phyloP scores from a whole-genome alignment of 768 basidiomycete genomes.

The Tricholoma hemisulphureum region DNA sequence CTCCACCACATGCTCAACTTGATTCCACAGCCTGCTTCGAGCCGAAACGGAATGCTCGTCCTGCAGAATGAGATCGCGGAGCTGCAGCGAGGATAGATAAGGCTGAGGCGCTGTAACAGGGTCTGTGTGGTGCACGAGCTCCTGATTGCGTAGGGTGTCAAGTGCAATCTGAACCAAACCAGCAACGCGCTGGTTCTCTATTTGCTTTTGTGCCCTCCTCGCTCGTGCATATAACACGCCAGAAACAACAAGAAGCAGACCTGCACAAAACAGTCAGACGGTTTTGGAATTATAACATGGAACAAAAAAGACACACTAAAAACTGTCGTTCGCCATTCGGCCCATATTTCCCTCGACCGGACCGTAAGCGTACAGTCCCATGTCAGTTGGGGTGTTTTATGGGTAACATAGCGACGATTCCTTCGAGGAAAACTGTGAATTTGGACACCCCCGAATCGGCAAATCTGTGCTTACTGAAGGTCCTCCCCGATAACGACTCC shows the following conservation, averaged over 20 bases:
- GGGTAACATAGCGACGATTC: slow-evolving; percentile 72
- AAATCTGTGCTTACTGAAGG: slow-evolving; percentile 48
- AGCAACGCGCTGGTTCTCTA: slow-evolving; percentile 64
- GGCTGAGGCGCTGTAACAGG: slow-evolving; percentile 72
- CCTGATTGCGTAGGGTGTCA: slow-evolving; percentile 79
- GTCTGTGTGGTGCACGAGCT: slow-evolving; percentile 78
- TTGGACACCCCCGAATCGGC: slow-evolving; percentile 11
- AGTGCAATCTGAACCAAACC: slow-evolving; percentile 78
- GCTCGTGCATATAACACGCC: slow-evolving; percentile 16
- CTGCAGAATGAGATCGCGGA: slow-evolving; percentile 83
- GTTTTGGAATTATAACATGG: neutral
- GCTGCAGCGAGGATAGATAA: slow-evolving; percentile 80
- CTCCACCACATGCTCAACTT: slow-evolving; percentile 83
- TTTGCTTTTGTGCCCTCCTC: slow-evolving; percentile 48
- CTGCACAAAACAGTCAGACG: slow-evolving; percentile 6
- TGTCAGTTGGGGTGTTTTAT: slow-evolving; percentile 64
- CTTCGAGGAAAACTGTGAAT: slow-evolving; percentile 35
- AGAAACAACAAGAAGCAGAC: slow-evolving; percentile 1
- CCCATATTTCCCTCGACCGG: slow-evolving; percentile 64
- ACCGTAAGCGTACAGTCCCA: slow-evolving; percentile 67
- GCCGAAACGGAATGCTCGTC: slow-evolving; percentile 72
- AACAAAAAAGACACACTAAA: slow-evolving; percentile 46
- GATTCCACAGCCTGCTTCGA: slow-evolving; percentile 72
- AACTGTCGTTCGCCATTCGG: slow-evolving; percentile 61
- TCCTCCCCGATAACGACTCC: slow-evolving; percentile 68